These are phyloP conservation scores for Scutellaria barbata DNA, from an alignment of 257 asterid genomes.

Conservation along the genomic window DNA sequence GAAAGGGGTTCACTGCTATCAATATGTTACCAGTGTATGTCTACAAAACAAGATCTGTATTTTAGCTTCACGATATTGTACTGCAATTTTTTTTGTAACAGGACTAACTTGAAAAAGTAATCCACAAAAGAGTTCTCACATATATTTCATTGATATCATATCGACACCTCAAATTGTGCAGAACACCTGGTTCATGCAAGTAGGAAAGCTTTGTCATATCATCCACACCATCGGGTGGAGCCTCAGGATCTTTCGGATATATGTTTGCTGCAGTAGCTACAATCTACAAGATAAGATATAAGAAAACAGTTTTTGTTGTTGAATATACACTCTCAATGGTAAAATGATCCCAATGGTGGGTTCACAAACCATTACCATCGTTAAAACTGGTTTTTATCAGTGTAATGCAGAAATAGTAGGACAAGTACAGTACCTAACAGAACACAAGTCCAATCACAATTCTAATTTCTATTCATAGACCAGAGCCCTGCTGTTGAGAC, in stretches of 20 bases:
- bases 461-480: background rate
- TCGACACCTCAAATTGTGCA: constrained; percentile 72
- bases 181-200: constrained; percentile 92
- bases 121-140: constrained; percentile 51
- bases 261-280: constrained; percentile 53
- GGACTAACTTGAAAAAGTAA: background rate
- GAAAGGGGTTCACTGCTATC: constrained; percentile 93
- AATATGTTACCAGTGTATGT: constrained; percentile 89
- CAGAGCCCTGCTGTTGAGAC: background rate
- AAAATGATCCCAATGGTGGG: background rate
- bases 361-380: too few relatives aligned
- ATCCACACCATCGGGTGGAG: constrained; percentile 76
- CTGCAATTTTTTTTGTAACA: constrained; percentile 1
- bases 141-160: constrained; percentile 80
- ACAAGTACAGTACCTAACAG: background rate
- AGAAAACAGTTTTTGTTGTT: background rate
- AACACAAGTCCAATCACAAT: constrained; percentile 1
- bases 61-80: constrained; percentile 32
- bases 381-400: background rate
- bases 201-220: constrained; percentile 93
- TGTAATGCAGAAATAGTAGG: constrained; percentile 22
- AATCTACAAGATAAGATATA: constrained; percentile 51
- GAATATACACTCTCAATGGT: constrained; percentile 10
- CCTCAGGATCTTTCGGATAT: constrained; percentile 77
- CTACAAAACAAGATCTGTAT: constrained; percentile 48